Evolutionary conservation across 169 alveolate genomes (phyloP), one percentile per base, ranked within the genome.

Genomic region (Prorocentrum cordatum): DNA sequence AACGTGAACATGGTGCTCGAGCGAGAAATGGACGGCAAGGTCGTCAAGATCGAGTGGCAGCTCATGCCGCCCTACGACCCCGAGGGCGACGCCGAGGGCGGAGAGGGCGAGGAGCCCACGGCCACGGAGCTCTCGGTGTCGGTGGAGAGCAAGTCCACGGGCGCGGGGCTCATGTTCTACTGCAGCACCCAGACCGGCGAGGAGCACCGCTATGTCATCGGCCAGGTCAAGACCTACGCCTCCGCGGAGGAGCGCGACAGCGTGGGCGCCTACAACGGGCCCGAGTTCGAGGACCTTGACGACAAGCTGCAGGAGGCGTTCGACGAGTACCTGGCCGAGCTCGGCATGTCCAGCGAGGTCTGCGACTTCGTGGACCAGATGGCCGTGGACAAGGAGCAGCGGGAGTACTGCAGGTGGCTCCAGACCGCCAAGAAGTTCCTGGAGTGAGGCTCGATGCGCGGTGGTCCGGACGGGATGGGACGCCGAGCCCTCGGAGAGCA

Each of bases 261-360:
- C 35, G 77, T 77, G n/a, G 50, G 83, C 33, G 73, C 73, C 39
- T 95, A 95, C 94, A 95, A 95, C 87, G 98, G 98, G 26, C 98
- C 98, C 5, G 97, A 95, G 93, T 95, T 95, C 70, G 98, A 95
- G 88, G 98, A 95, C 75, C 87, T 95, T 45, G 98, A 95, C 85
- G 98, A 95, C 92, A 92, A 94, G 39, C 91, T 95, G 84, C 98
- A 95, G 93, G 95, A 96, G 54, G 54, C 72, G 72, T 75, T 75
- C 14, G 94, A 92, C 67, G 92, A 85, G 61, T 84, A 90, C 61
- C 87, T 92, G 58, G 50, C 85, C 66, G 68, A 62, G 72, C 92
- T 94, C 45, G 97, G 97, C 50, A 93, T 95, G 22, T 96, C 93
- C 73, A 86, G 93, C 35, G 97, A 94, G 62, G 87, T 95, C 70